phyloP scores from a whole-genome alignment of 345 rosid genomes.

The Brassica rapa region DNA sequence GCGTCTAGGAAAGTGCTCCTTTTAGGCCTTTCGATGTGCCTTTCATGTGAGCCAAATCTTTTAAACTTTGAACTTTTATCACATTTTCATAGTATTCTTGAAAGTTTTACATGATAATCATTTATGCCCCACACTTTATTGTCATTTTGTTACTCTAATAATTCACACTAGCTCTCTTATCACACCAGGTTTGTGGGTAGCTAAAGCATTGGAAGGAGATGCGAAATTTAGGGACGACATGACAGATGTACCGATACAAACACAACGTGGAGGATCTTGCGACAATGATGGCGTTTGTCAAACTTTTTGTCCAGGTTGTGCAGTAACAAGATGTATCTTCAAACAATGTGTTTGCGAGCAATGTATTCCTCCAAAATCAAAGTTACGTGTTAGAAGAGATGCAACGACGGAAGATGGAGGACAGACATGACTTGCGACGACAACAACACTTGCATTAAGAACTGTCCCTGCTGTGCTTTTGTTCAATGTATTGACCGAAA shows the following conservation, averaged over 20 bases:
- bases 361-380: neutral
- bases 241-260: slow-evolving; percentile 4
- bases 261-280: slow-evolving; percentile 29
- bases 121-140: neutral
- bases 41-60: slow-evolving; percentile 21
- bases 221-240: neutral
- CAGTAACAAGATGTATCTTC: neutral
- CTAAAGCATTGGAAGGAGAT: slow-evolving; percentile 1
- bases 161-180: neutral
- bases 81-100: slow-evolving; percentile 3
- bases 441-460: neutral
- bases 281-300: neutral
- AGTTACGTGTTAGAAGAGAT: neutral
- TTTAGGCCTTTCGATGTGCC: slow-evolving; percentile 3
- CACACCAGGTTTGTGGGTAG: neutral
- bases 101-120: neutral
- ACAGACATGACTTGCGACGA: neutral
- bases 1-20: slow-evolving; percentile 12
- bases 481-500: neutral
- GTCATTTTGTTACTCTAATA: neutral
- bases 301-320: neutral
- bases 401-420: neutral
- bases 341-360: neutral
- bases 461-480: neutral
- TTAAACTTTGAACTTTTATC: slow-evolving; percentile 9